These are phyloP conservation scores for Fusarium pseudograminearum DNA, from an alignment of 2,329 filamentous ascomycete genomes.

Conservation along the genomic window DNA sequence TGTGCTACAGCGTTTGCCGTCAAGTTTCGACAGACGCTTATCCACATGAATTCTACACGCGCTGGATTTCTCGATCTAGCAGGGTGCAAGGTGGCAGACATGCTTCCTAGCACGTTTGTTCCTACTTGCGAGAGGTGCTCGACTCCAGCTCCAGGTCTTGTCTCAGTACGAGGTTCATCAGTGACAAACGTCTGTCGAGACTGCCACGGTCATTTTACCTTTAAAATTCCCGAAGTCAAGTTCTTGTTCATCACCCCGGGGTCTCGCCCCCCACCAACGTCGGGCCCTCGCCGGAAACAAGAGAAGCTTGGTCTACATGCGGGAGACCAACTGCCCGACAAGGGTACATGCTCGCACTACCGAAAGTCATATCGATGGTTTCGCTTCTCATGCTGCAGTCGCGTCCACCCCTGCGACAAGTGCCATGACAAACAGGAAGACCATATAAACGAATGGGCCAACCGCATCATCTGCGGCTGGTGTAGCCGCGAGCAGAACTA, in stretches of 20 bases:
- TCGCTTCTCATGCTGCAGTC: constrained; percentile 71
- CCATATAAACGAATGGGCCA: constrained; percentile 84
- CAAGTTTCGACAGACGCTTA: constrained; percentile 73
- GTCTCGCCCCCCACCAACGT: constrained; percentile 55
- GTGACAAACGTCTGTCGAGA: constrained; percentile 80
- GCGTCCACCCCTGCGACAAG: constrained; percentile 72
- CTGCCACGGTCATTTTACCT: constrained; percentile 83
- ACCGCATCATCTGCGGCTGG: constrained; percentile 84
- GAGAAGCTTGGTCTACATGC: constrained; percentile 69
- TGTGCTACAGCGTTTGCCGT: constrained; percentile 66
- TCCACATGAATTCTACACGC: constrained; percentile 78
- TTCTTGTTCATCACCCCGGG: constrained; percentile 77
- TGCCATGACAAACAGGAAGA: constrained; percentile 80
- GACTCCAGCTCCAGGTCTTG: constrained; percentile 73
- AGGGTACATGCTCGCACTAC: constrained; percentile 70
- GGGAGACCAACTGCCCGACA: constrained; percentile 66
- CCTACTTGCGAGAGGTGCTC: constrained; percentile 85
- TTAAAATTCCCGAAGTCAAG: constrained; percentile 81
- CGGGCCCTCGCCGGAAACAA: constrained; percentile 59
- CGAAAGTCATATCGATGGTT: constrained; percentile 72
- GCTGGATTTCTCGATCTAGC: constrained; percentile 83
- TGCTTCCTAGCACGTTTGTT: constrained; percentile 82
- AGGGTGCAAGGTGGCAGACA: constrained; percentile 79
- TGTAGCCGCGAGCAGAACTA: constrained; percentile 87
- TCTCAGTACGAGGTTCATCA: constrained; percentile 79